Percentiles rank a stretch among this genome's conserved stretches.
phyloP scores from a whole-genome alignment of 345 rosid genomes.

The Gossypium sturtianum region DNA sequence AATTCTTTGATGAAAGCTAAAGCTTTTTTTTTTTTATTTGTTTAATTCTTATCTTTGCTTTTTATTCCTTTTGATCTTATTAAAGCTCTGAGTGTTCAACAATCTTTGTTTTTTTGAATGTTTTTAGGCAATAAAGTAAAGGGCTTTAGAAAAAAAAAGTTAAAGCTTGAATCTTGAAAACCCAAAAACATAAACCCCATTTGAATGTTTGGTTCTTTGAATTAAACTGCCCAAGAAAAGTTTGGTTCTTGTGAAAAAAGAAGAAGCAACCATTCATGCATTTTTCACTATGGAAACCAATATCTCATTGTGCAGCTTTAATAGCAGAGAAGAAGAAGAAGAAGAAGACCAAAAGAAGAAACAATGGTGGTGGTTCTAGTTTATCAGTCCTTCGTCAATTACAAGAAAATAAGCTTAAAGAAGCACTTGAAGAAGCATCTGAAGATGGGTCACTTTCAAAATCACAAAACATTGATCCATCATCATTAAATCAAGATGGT shows the following conservation, averaged over 20 bases:
- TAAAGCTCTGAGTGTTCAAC: constrained; percentile 21
- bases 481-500: constrained; percentile 38
- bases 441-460: constrained; percentile 73
- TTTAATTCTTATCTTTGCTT: constrained; percentile 18
- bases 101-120: constrained; percentile 31
- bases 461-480: constrained; percentile 59
- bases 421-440: constrained; percentile 89
- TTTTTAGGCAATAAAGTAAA: constrained; percentile 30
- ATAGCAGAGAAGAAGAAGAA: constrained; percentile 42
- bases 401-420: constrained; percentile 69
- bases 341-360: constrained; percentile 46
- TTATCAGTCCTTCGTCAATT: constrained; percentile 52
- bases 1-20: constrained; percentile 35
- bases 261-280: constrained; percentile 47
- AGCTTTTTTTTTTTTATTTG: constrained; percentile 21
- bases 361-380: constrained; percentile 31
- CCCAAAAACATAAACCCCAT: constrained; percentile 15
- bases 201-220: not conserved
- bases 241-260: constrained; percentile 6
- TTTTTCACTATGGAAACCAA: constrained; percentile 82
- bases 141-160: not conserved
- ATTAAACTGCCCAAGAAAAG: constrained; percentile 6
- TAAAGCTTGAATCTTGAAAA: constrained; percentile 19
- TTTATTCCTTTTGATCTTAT: constrained; percentile 19
- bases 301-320: constrained; percentile 71